Percentiles rank a stretch among this genome's conserved stretches.
Conservation (phyloP, 768 basidiomycete species). For the Lactarius trivialis region DNA sequence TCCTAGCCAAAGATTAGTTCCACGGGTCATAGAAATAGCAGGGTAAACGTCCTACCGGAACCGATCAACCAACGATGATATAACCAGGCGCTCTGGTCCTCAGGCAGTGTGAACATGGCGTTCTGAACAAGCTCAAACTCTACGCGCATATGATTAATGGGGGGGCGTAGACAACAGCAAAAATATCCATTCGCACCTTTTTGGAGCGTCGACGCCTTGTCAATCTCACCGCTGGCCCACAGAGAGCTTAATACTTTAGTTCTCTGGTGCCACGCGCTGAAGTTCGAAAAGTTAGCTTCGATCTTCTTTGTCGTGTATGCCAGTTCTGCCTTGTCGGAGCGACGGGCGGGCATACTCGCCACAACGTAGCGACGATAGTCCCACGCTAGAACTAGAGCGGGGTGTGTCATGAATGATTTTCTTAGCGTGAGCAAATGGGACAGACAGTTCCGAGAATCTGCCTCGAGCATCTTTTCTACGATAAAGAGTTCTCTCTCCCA, state of each 20-base stretch:
- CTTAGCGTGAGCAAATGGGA: slow-evolving; percentile 3
- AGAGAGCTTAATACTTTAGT: slow-evolving; percentile 68
- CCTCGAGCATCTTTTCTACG: slow-evolving; percentile 88
- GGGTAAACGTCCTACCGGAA: slow-evolving; percentile 43
- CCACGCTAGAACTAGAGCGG: slow-evolving; percentile 81
- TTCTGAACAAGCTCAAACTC: slow-evolving; percentile 91
- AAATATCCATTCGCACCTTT: slow-evolving; percentile 44
- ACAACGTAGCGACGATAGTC: slow-evolving; percentile 86
- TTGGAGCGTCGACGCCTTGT: slow-evolving; percentile 52
- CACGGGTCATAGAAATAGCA: background rate
- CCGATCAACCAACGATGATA: slow-evolving; percentile 98
- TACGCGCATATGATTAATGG: slow-evolving; percentile 29
- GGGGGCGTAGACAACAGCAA: background rate
- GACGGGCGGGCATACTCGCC: slow-evolving; percentile 53
- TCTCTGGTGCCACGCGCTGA: slow-evolving; percentile 98
- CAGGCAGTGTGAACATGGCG: slow-evolving; percentile 94
- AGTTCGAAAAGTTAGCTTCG: slow-evolving; percentile 91
- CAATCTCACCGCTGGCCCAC: slow-evolving; percentile 53
- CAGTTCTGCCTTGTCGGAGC: slow-evolving; percentile 61
- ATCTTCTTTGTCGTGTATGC: slow-evolving; percentile 87
- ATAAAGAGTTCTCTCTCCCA: slow-evolving; percentile 86
- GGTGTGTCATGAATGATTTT: background rate
- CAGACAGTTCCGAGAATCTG: slow-evolving; percentile 90
- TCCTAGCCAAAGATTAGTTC: slow-evolving; percentile 36
- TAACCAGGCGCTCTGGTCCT: slow-evolving; percentile 96